These are phyloP conservation scores for Fagopyrum homotropicum DNA, from an alignment of 148 eudicot species.

Conservation along the genomic window DNA sequence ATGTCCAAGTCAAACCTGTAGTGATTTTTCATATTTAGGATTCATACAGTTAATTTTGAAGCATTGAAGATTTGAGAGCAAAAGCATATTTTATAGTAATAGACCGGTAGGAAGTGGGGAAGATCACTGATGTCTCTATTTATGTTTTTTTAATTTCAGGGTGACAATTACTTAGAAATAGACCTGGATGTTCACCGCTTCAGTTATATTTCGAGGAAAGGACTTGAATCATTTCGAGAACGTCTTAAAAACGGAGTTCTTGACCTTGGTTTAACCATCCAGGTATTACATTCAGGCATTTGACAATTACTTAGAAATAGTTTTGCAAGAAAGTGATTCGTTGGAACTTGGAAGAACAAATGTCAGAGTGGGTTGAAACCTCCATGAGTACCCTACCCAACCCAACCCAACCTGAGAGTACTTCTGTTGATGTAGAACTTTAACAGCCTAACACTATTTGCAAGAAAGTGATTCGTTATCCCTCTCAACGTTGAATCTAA, in stretches of 20 bases:
- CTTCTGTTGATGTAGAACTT: too few species aligned
- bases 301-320: too few species aligned
- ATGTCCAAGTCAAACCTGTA: neutral
- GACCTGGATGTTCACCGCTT: conserved; percentile 89
- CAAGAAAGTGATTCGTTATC: too few species aligned
- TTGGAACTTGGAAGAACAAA: neutral
- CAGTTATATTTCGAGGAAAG: conserved; percentile 81
- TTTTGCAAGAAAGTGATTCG: neutral
- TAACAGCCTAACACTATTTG: too few species aligned
- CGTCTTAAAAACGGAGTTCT: conserved; percentile 53
- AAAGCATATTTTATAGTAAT: neutral
- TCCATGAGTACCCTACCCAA: too few species aligned
- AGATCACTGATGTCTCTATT: neutral
- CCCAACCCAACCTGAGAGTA: too few species aligned
- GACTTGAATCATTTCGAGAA: conserved; percentile 73
- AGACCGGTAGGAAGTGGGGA: neutral
- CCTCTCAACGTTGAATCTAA: too few species aligned
- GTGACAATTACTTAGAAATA: conserved; percentile 73
- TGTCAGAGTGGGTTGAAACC: neutral
- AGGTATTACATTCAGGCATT: conserved; percentile 31
- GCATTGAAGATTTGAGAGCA: neutral
- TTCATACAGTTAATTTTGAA: neutral
- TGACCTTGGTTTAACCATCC: conserved; percentile 71
- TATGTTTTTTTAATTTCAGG: conserved; percentile 28
- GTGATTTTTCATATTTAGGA: neutral